Base-by-base conservation (phyloP, 2,329 filamentous ascomycete species). In the Knufia petricola region DNA sequence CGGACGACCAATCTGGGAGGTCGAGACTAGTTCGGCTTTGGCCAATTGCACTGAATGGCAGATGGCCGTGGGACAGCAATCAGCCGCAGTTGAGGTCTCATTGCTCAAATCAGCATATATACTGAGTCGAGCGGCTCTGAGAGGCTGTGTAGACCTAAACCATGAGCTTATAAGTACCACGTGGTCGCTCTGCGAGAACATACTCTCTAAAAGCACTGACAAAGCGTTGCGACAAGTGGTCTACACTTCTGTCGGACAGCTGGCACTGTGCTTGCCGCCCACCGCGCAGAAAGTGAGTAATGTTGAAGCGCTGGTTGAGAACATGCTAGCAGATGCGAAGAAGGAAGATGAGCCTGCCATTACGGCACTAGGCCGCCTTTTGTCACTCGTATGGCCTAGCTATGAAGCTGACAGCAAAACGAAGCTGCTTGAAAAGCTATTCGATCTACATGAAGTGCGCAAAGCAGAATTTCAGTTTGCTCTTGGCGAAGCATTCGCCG, bases 391-490 rank as follows among this genome's bases (percentile, higher is more conserved):
- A 31, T 39, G 28, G 32, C 81, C 84, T 0, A 76, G 87, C 46
- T 77, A 55, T 58, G 66, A 61, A 43, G 59, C 61, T 4, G 59
- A 63, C 15, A 60, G 61, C 3, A 52, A 59, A 23, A 10, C 46
- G 1, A 67, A 73, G 8, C 76, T 94, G 4, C 66, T 87, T 10
- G 73, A 79, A 9, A 79, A 78, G 23, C 69, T 96, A 0, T 85
- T 89, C 61, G 75, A 75, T 8, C 71, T 96, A 2, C 84, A 94
- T 58, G 88, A 95, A 61, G 79, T 92, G 37, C 86, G 86, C 57
- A 84, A 88, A 57, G 79, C 85, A 0, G 90, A 96, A 63, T 77
- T 89, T 1, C 90, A 95, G 53, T 95, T 98, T 62, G 79, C 87
- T 0, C 81, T 94, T 23, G 92, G 92, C 12, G 89, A 95, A 63